These are phyloP conservation scores for Aegilops tauschii DNA, from an alignment of 176 grass and related monocot genomes.

Conservation along the genomic window DNA sequence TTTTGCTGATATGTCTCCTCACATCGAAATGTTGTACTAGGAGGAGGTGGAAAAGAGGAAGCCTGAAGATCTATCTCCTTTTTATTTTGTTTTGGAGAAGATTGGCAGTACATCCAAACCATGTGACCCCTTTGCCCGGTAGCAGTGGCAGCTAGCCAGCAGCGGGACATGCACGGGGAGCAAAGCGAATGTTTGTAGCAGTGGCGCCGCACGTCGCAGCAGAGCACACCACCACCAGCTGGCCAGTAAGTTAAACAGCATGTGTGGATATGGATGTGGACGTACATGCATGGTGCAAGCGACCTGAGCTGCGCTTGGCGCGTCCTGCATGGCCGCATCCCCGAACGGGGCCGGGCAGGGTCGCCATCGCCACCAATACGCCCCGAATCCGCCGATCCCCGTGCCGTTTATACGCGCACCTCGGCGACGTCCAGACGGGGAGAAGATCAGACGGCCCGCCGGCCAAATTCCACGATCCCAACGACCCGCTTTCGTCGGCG, in stretches of 20 bases:
- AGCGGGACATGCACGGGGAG: neutral
- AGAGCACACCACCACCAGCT: neutral
- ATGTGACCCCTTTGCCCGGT: conserved; percentile 11
- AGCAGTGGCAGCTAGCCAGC: neutral
- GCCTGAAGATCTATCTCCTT: neutral
- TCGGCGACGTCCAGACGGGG: neutral
- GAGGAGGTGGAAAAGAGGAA: conserved; percentile 20
- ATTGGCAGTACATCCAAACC: too few relatives aligned
- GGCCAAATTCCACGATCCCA: neutral
- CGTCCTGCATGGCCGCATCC: neutral
- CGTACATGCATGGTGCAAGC: neutral
- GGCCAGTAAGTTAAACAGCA: neutral
- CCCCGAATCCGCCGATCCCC: neutral
- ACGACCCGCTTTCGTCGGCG: neutral
- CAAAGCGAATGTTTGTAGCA: conserved; percentile 10
- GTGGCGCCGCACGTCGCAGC: neutral
- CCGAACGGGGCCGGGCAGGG: neutral
- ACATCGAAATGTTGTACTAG: neutral
- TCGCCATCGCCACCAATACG: neutral
- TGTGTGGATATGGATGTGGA: neutral
- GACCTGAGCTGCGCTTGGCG: neutral
- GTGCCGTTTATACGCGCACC: neutral
- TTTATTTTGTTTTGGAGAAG: too few relatives aligned
- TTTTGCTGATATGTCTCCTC: neutral
- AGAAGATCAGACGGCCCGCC: neutral